These are phyloP conservation scores for Cajanus cajan DNA, from an alignment of 306 rosid species.

Conservation along the genomic window DNA sequence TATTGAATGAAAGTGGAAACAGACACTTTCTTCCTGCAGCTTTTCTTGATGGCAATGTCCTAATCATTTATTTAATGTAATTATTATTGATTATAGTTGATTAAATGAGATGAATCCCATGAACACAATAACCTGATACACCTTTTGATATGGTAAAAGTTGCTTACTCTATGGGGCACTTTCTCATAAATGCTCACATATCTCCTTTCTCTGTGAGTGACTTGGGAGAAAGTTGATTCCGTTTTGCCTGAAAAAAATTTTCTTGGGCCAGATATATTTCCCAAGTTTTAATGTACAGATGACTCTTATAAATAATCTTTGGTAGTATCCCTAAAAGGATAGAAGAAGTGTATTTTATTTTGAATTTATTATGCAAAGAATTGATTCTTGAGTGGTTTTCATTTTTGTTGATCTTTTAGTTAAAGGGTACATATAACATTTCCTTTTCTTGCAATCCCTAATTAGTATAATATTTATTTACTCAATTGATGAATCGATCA, in stretches of 20 bases:
- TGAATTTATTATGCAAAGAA: neutral
- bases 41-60: neutral
- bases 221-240: neutral
- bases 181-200: neutral
- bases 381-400: slow-evolving; percentile 3
- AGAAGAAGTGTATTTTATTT: neutral
- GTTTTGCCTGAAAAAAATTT: neutral
- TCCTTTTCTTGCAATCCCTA: neutral
- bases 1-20: neutral
- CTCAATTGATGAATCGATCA: neutral
- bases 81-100: neutral
- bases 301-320: neutral
- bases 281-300: neutral
- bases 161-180: neutral
- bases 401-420: neutral
- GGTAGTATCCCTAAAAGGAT: neutral
- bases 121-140: neutral
- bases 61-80: slow-evolving; percentile 6
- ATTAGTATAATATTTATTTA: neutral
- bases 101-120: neutral
- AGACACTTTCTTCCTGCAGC: neutral
- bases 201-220: neutral
- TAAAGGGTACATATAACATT: neutral
- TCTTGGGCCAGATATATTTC: neutral
- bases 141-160: neutral